These are phyloP conservation scores for Bathelium albidoporum DNA, from an alignment of 495 filamentous ascomycete genomes.

Conservation along the genomic window DNA sequence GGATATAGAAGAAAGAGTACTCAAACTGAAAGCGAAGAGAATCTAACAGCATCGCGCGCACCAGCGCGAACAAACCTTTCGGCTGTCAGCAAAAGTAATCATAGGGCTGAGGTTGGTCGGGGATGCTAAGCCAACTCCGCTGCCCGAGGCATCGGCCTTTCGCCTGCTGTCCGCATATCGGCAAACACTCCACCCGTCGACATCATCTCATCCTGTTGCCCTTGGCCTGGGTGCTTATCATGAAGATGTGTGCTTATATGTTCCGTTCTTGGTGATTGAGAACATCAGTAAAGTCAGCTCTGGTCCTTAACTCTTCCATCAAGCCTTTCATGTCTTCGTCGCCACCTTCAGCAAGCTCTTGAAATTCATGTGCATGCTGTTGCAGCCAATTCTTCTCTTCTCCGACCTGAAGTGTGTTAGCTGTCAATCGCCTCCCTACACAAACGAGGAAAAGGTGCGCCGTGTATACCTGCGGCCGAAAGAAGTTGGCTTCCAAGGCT, in stretches of 20 bases:
- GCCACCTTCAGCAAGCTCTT: not conserved
- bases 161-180: too few relatives aligned
- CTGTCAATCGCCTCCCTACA: too few relatives aligned
- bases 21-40: not conserved
- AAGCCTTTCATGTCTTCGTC: conserved; percentile 1
- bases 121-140: not conserved
- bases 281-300: not conserved
- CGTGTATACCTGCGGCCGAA: not conserved
- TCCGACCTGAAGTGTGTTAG: not conserved
- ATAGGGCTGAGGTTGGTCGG: not conserved
- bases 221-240: not conserved
- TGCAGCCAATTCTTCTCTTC: not conserved
- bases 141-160: not conserved
- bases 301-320: not conserved
- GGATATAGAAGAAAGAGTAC: not conserved
- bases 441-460: too few relatives aligned
- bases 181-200: too few relatives aligned
- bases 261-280: not conserved
- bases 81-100: not conserved
- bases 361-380: not conserved
- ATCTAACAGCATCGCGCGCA: not conserved
- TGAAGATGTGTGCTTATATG: not conserved
- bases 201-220: too few relatives aligned
- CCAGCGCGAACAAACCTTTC: not conserved
- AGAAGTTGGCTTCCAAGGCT: not conserved